Base-by-base conservation (phyloP, 495 filamentous ascomycete species). In the Penicillium roqueforti region DNA sequence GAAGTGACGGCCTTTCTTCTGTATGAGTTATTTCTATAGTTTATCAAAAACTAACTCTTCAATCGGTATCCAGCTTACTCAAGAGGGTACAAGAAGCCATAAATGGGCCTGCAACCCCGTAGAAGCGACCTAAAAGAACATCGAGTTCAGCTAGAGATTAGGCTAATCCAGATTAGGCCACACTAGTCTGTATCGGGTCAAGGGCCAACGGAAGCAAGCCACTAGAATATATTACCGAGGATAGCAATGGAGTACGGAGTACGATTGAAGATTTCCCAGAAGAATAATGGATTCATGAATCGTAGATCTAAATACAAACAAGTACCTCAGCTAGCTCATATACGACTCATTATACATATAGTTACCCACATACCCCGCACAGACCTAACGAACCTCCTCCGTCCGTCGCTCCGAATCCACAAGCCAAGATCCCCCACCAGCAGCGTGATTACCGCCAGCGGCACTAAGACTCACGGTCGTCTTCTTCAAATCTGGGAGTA, bases 391-490 rank as follows among this genome's bases (percentile, higher is more conserved):
- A 14, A 39, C 47, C 19, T 39, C 61, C 49, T 60, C 64, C 6
- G 54, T 69, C 46, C 75, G 60, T 16, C 72, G 69, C 48, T 72
- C 74, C 14, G 73, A 70, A 65, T 85, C 83, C 19, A 89, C 60
- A 36, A 88, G 73, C 76, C 85, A 76, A 26, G 86, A 83, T 1
- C 82, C 83, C 11, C 80, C 83, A 11, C 77, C 78, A 1, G 80
- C 73, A 29, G 42, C 42, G 31, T 45, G 42, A n/a, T 76, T 80
- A 47, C 82, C 83, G 2, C 70, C 66, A 36, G 70, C 67, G 3
- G 82, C 72, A 62, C 87, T 87, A 20, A 91, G 67, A 51, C 81
- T 88, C n/a, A 93, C 81, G 5, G 88, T 91, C 11, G 88, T 88
- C 62, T 82, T 86, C 43, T 71, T 80, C 43, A 89, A 70, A 71